phyloP scores from a whole-genome alignment of 2,329 filamentous ascomycete species.

The Alternaria ethzedia region DNA sequence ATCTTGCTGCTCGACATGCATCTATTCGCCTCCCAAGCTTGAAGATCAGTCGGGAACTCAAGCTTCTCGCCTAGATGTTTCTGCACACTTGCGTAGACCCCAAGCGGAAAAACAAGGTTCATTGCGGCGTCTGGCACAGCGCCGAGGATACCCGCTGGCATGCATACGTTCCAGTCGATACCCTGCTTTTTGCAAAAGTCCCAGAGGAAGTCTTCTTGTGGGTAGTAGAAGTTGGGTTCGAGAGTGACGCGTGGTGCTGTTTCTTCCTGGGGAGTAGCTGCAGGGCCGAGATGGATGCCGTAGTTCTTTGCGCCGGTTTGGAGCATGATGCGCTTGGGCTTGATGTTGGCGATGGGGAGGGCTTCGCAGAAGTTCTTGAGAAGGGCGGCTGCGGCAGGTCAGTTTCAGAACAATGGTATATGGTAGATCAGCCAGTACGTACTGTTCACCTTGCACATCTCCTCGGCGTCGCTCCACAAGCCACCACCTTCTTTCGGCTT shows the following conservation, averaged over 20 bases:
- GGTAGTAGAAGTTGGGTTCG: conserved; percentile 63
- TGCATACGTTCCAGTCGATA: conserved; percentile 55
- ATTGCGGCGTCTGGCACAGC: conserved; percentile 58
- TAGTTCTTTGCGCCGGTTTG: conserved; percentile 63
- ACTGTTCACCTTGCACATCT: conserved; percentile 57
- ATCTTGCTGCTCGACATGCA: conserved; percentile 55
- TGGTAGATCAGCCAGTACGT: neutral
- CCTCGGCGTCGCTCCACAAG: conserved; percentile 59
- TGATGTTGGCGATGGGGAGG: conserved; percentile 51
- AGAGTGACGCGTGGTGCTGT: conserved; percentile 52
- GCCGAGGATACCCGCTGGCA: conserved; percentile 58
- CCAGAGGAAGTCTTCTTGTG: conserved; percentile 59
- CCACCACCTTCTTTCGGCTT: conserved; percentile 53
- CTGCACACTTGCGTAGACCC: conserved; percentile 58
- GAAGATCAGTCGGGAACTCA: conserved; percentile 53
- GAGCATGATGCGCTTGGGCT: conserved; percentile 56
- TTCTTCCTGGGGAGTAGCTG: conserved; percentile 54
- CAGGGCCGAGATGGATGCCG: conserved; percentile 56
- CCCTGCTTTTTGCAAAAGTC: conserved; percentile 50
- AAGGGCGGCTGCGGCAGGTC: conserved; percentile 38
- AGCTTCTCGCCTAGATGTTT: conserved; percentile 51
- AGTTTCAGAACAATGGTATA: neutral
- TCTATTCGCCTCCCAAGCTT: conserved; percentile 53
- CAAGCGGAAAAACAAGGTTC: conserved; percentile 58
- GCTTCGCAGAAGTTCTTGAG: conserved; percentile 58